Percentiles rank a stretch among this genome's conserved stretches.
phyloP scores from a whole-genome alignment of 345 rosid species.

The Eucalyptus pauciflora region DNA sequence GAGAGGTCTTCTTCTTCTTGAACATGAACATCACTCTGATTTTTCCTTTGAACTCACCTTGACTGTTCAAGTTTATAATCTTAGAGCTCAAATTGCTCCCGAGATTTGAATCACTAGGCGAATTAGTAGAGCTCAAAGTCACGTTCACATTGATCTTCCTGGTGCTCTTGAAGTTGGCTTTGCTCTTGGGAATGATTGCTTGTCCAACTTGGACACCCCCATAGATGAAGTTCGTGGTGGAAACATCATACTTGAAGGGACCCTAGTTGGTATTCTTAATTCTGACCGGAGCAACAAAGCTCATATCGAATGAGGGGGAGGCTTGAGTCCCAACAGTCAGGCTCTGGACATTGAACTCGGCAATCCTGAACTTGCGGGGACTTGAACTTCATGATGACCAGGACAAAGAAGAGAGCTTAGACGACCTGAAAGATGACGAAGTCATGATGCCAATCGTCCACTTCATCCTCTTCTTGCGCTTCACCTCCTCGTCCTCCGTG shows the following conservation, averaged over 20 bases:
- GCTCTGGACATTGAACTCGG: neutral
- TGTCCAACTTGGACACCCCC: neutral
- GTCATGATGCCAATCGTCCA: neutral
- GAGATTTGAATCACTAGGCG: neutral
- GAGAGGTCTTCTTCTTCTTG: neutral
- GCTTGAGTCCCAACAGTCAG: neutral
- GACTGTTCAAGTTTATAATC: neutral
- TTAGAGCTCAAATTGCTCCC: neutral
- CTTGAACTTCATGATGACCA: conserved; percentile 1
- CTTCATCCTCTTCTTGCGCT: conserved; percentile 7
- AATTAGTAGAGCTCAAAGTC: neutral
- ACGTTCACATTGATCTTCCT: neutral
- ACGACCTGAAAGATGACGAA: conserved; percentile 6
- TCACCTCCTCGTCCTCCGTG: neutral
- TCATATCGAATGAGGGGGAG: neutral
- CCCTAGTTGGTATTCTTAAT: conserved; percentile 2
- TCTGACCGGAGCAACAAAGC: neutral
- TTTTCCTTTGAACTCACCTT: neutral
- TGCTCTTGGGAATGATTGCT: neutral
- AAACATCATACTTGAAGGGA: neutral
- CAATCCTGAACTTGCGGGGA: conserved; percentile 5
- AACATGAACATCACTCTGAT: neutral
- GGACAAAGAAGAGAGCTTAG: conserved; percentile 1
- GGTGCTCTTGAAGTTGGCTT: neutral
- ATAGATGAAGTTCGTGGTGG: neutral